Evolutionary conservation across 2,329 filamentous ascomycete species (phyloP), one percentile per base, ranked within the genome.

Genomic region (Macrophomina phaseolina): DNA sequence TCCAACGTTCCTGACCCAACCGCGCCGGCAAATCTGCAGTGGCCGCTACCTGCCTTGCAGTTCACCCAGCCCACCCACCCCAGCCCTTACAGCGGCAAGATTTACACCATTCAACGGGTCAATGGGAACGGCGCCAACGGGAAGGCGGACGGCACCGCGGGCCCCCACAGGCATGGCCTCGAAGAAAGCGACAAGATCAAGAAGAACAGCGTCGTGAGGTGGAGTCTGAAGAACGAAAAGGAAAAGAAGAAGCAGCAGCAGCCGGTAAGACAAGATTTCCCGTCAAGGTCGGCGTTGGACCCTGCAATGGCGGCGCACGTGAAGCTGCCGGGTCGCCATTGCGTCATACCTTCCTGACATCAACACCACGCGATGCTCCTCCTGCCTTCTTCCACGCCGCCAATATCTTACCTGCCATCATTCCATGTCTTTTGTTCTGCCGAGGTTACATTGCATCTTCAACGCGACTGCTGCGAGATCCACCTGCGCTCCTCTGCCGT

Each of bases 141-240:
- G 2, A 91, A 91, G 75, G 86, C 86, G 28, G 90, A 91, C 70
- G 89, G 88, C 6, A 84, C 90, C 52, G 84, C 87, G 23, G 90
- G 90, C 8, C 88, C 89, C n/a, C 91, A 94, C 75, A 90, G 90
- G 71, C 91, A 94, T 76, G 86, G 85, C 0, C 78, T 94, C 7
- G 87, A 87, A 65, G 90, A 90, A 71, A 93, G 90, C 72, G 91
- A 94, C 74, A 86, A 89, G 68, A 90, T 94, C 42, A 94, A 94
- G 81, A 93, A 92, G 81, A 93, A 91, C 69, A 93, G 88, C 69
- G 89, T 93, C 5, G 84, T 91, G 75, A 82, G 91, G 70, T 86
- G 84, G 76, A 73, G 91, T 65, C 79, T 89, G 55, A 88, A 89
- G 74, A 84, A 85, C 71, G 87, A 89, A 62, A 91, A 88, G 76